Conservation (phyloP, 2,329 filamentous ascomycete genomes). For the Thelonectria blattea region DNA sequence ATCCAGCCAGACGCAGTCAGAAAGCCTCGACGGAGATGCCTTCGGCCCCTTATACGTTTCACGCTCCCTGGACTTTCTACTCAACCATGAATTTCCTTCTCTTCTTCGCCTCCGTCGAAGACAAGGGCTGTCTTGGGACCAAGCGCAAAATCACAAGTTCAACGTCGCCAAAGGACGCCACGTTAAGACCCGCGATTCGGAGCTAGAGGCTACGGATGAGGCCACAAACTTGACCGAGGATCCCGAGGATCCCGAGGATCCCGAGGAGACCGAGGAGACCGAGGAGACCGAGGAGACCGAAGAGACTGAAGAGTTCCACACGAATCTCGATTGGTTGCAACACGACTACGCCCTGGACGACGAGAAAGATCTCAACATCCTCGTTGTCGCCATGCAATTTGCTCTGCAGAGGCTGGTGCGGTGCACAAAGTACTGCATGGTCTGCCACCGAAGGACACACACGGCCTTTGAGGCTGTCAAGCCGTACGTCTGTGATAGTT, state of each 20-base stretch:
- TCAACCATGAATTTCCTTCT: slow-evolving; percentile 68
- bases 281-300: no score
- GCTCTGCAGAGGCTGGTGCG: slow-evolving; percentile 76
- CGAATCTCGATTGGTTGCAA: slow-evolving; percentile 28
- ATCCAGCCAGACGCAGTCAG: slow-evolving; percentile 15
- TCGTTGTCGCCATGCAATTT: slow-evolving; percentile 73
- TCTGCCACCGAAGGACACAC: slow-evolving; percentile 75
- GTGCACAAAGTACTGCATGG: slow-evolving; percentile 86
- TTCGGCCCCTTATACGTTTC: slow-evolving; percentile 69
- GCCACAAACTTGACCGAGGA: not conserved
- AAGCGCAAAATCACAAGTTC: slow-evolving; percentile 28
- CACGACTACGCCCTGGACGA: slow-evolving; percentile 42
- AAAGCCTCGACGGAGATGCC: not conserved
- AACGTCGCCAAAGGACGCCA: slow-evolving; percentile 19
- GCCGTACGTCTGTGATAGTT: slow-evolving; percentile 77
- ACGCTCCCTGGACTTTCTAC: slow-evolving; percentile 63
- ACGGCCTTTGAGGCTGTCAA: slow-evolving; percentile 73
- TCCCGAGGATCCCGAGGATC: no score
- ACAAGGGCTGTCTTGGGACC: slow-evolving; percentile 66
- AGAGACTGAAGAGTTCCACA: slow-evolving; percentile 2
- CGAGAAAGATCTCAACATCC: slow-evolving; percentile 53
- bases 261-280: slow-evolving; percentile 1
- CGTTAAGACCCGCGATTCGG: not conserved
- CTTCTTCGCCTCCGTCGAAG: slow-evolving; percentile 65
- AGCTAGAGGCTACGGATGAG: not conserved